These are phyloP conservation scores for Pseudoscleropodium purum DNA, from an alignment of 225 moss, liverwort and hornwort genomes.

Conservation along the genomic window DNA sequence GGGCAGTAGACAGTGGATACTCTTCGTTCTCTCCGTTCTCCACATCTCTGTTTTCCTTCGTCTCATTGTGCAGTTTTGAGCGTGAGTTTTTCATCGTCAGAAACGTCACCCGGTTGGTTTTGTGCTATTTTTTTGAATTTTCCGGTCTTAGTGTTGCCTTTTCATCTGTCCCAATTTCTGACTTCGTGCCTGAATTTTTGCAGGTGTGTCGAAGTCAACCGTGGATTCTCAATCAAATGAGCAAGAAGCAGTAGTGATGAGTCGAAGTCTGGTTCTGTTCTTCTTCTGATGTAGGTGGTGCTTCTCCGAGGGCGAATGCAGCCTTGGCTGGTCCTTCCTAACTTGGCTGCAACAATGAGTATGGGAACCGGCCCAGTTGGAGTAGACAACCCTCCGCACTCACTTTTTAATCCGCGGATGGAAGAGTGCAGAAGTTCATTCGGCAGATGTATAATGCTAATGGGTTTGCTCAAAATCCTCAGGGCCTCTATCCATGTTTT, in stretches of 20 bases:
- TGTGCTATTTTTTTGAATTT: not conserved
- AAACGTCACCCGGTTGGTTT: not conserved
- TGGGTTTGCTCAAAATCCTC: constrained; percentile 55
- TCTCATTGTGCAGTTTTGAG: not conserved
- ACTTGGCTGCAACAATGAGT: constrained; percentile 36
- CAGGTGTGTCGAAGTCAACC: constrained; percentile 24
- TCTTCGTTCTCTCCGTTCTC: not conserved
- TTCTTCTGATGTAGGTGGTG: constrained; percentile 52
- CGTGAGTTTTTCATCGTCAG: not conserved
- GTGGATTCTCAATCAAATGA: constrained; percentile 7
- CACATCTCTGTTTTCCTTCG: not conserved
- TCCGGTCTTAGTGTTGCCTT: not conserved
- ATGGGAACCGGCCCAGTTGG: constrained; percentile 44
- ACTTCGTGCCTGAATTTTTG: not conserved
- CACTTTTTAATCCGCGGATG: constrained; percentile 45
- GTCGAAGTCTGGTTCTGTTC: constrained; percentile 34
- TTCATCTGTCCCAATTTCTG: not conserved
- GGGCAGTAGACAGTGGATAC: not conserved
- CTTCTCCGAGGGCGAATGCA: constrained; percentile 47
- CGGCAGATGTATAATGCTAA: constrained; percentile 68
- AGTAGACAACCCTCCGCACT: constrained; percentile 43
- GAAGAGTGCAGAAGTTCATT: constrained; percentile 73
- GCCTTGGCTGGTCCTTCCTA: constrained; percentile 36
- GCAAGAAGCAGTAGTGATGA: constrained; percentile 11
- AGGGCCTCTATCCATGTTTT: constrained; percentile 56